phyloP scores from a whole-genome alignment of 2,329 filamentous ascomycete genomes.

The Neobulgaria alba region DNA sequence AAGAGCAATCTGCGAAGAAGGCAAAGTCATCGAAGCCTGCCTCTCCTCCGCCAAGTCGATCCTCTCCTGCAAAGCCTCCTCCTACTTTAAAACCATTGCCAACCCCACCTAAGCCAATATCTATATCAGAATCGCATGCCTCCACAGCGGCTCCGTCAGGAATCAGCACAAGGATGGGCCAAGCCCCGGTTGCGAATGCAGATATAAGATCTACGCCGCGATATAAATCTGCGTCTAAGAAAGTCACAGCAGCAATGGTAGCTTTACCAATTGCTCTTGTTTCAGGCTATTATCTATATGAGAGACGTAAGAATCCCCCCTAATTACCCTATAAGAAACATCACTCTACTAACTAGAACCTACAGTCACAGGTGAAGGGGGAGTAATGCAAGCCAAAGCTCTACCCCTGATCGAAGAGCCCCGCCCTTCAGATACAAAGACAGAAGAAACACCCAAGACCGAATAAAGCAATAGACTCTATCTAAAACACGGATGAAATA shows the following conservation, averaged over 20 bases:
- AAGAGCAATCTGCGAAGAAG: constrained; percentile 11
- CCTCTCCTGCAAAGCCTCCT: background rate
- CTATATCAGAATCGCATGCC: constrained; percentile 7
- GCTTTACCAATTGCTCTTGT: constrained; percentile 4
- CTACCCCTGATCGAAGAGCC: too few species aligned
- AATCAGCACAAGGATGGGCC: background rate
- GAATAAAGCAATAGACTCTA: too few species aligned
- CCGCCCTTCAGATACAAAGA: too few species aligned
- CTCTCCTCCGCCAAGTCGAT: background rate
- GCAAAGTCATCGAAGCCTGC: constrained; percentile 1
- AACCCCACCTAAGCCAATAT: constrained; percentile 4
- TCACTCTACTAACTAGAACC: too few species aligned
- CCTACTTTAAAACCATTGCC: constrained; percentile 1
- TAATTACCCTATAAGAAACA: too few species aligned
- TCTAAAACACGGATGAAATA: too few species aligned
- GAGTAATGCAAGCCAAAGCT: too few species aligned
- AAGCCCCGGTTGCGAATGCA: background rate
- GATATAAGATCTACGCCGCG: background rate
- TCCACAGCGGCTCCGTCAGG: constrained; percentile 4
- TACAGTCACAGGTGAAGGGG: too few species aligned
- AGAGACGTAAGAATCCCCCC: constrained; percentile 3
- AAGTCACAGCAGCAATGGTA: constrained; percentile 2
- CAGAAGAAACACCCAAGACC: too few species aligned
- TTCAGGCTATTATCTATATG: constrained; percentile 4
- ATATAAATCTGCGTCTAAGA: constrained; percentile 2